A percentile compares a stretch with the other conserved stretches of the same genome.
These are phyloP conservation scores for Anthostomella pinea DNA, from an alignment of 2,329 filamentous ascomycete species.

Conservation along the genomic window DNA sequence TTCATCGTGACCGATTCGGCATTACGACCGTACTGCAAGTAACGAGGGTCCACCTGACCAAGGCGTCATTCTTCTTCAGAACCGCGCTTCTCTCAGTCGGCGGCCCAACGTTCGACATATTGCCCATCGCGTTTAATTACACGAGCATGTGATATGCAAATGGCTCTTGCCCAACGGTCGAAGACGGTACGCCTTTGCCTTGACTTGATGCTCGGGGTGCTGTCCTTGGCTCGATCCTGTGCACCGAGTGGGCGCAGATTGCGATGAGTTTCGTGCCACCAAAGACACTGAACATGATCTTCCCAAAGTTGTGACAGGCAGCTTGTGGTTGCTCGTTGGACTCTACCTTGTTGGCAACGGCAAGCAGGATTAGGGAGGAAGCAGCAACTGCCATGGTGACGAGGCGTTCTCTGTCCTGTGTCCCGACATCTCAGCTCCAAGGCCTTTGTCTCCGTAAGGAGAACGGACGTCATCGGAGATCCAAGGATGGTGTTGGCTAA, in stretches of 20 bases:
- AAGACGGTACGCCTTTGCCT: slow-evolving; percentile 54
- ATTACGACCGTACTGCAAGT: slow-evolving; percentile 65
- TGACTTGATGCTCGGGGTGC: slow-evolving; percentile 67
- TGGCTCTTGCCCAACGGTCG: slow-evolving; percentile 58
- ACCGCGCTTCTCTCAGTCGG: slow-evolving; percentile 67
- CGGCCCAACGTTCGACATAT: slow-evolving; percentile 65
- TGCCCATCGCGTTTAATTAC: slow-evolving; percentile 62
- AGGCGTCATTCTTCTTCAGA: slow-evolving; percentile 61
- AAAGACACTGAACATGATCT: slow-evolving; percentile 57
- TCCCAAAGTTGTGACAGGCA: slow-evolving; percentile 69
- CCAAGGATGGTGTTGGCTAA: not conserved
- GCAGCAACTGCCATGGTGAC: slow-evolving; percentile 50
- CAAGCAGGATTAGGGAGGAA: slow-evolving; percentile 68
- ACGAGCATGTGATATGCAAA: slow-evolving; percentile 62
- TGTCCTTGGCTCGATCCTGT: slow-evolving; percentile 53
- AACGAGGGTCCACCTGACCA: slow-evolving; percentile 60
- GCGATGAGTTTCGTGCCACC: slow-evolving; percentile 63
- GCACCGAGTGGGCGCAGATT: slow-evolving; percentile 56
- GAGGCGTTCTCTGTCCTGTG: slow-evolving; percentile 53
- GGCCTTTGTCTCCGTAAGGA: slow-evolving; percentile 50
- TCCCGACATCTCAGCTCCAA: slow-evolving; percentile 55
- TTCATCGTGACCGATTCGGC: slow-evolving; percentile 66
- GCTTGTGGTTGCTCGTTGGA: slow-evolving; percentile 65
- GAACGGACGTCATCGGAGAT: not conserved
- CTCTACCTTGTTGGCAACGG: slow-evolving; percentile 60